Base-by-base conservation (phyloP, 441 rosid genomes). In the Jatropha multifida region DNA sequence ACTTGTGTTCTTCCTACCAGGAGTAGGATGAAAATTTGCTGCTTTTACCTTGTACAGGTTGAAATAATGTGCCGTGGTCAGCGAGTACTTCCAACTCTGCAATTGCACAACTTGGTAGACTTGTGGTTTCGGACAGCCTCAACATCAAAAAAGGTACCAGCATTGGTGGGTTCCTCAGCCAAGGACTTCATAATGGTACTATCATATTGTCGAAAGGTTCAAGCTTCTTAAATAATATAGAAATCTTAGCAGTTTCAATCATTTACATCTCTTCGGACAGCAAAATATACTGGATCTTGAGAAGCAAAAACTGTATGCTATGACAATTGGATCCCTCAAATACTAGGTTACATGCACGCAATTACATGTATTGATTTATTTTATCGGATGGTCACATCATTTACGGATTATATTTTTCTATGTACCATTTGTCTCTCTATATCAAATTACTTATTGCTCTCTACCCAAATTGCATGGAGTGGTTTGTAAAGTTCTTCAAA, bases 111-210 rank as follows among this genome's bases (percentile, higher is more conserved):
- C 81, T 72, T 90, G 68, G 86, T 90, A 0, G 96, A 90, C 79
- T 76, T 85, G 59, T 90, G 95, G 95, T 82, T 86, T 74, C 83
- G 79, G 65, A 83, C 87, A 13, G 81, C 84, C 11, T 82, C 89
- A 4, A 77, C 86, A 6, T 52, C 90, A 0, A 88, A 81, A 49
- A 85, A 82, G 72, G 83, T 88, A 20, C 83, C 87, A 2, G 88
- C 88, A 23, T 80, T 85, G 0, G 74, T 88, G 0, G 93, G 95
- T 40, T 84, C 89, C 41, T 85, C 95, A 0, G 93, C 93, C 0
- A 89, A 85, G 84, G 95, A 90, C 67, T 88, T 85, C 14, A 90
- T 90, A 32, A 89, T 89, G 95, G 92, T 88, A 42, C 80, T 90
- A 55, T 85, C 92, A 2, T 90, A 90, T 67, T 74, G 88, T 74